phyloP scores from a whole-genome alignment of 768 basidiomycete species.

The Leccinum subgranulosum region DNA sequence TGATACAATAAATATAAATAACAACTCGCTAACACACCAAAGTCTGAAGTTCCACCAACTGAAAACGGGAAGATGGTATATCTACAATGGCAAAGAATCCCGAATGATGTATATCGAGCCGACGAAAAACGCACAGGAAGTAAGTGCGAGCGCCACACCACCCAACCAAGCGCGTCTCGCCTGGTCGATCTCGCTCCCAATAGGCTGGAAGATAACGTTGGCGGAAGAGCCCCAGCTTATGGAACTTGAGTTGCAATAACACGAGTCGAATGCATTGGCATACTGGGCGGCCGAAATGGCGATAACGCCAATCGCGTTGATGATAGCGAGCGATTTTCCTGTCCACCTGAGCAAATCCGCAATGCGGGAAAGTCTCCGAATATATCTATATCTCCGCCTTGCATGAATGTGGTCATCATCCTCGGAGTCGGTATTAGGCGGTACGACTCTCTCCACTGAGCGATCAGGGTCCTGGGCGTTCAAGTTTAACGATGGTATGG shows the following conservation, averaged over 20 bases:
- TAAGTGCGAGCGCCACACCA: constrained; percentile 30
- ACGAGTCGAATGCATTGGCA: constrained; percentile 21
- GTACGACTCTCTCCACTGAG: neutral
- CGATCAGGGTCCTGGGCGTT: neutral
- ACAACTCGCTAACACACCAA: too few relatives aligned
- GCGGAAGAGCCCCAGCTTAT: constrained; percentile 18
- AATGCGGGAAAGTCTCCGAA: neutral
- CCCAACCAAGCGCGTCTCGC: constrained; percentile 37
- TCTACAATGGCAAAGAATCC: constrained; percentile 17
- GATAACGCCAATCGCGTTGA: constrained; percentile 27
- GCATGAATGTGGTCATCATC: neutral
- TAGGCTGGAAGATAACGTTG: constrained; percentile 28
- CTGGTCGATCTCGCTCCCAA: constrained; percentile 17
- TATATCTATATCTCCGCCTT: neutral
- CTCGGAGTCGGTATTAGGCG: neutral
- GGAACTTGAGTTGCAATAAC: constrained; percentile 31
- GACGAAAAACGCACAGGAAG: constrained; percentile 24
- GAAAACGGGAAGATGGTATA: neutral
- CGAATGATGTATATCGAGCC: constrained; percentile 27
- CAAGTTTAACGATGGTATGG: neutral
- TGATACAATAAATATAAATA: too few relatives aligned
- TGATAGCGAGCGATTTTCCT: constrained; percentile 26
- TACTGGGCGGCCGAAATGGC: constrained; percentile 30
- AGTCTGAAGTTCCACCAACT: too few relatives aligned
- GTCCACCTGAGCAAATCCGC: constrained; percentile 24